Percentiles rank a stretch among this genome's conserved stretches.
These are phyloP conservation scores for Iris macrosiphon DNA, from an alignment of 106 monocot species.

Conservation along the genomic window DNA sequence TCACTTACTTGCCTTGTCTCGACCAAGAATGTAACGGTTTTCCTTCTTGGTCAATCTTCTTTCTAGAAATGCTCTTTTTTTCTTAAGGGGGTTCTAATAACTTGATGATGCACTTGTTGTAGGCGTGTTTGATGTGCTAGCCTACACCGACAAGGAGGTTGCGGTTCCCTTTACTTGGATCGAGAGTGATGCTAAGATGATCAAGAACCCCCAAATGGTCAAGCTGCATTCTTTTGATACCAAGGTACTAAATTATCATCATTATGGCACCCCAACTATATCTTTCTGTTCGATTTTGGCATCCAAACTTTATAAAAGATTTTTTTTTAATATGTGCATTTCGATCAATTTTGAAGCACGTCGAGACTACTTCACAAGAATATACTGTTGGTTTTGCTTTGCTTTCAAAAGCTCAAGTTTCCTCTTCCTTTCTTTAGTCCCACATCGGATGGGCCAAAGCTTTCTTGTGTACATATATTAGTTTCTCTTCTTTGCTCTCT, in stretches of 20 bases:
- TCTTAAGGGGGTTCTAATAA: background rate
- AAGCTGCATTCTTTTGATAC: constrained; percentile 87
- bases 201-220: constrained; percentile 87
- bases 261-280: background rate
- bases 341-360: too few relatives aligned
- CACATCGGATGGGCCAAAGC: too few relatives aligned
- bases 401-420: too few relatives aligned
- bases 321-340: background rate
- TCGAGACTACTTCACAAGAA: too few relatives aligned
- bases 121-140: constrained; percentile 87
- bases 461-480: too few relatives aligned
- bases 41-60: background rate
- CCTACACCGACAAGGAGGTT: constrained; percentile 79
- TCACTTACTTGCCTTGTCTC: constrained; percentile 87
- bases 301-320: background rate
- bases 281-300: background rate
- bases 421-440: too few relatives aligned
- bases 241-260: constrained; percentile 39
- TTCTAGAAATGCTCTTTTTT: background rate
- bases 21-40: constrained; percentile 65
- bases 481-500: too few relatives aligned
- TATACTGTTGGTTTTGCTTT: too few relatives aligned
- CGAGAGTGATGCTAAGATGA: constrained; percentile 86
- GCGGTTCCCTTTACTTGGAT: constrained; percentile 70
- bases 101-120: background rate